Conservation (phyloP, 306 rosid genomes). For the Datisca glomerata region DNA sequence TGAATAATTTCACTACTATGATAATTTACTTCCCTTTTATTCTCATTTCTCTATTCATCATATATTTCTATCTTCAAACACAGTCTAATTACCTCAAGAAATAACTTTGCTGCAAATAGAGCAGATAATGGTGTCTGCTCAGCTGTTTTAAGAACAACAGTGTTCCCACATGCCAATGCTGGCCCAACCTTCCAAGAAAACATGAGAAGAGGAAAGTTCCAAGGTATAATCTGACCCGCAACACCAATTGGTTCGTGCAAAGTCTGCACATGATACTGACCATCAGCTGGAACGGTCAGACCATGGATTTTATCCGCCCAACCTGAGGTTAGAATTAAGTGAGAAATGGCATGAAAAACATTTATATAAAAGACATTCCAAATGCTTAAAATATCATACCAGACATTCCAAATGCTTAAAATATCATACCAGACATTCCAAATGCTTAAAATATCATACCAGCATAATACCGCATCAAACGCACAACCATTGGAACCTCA, state of each 20-base stretch:
- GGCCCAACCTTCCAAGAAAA: conserved; percentile 91
- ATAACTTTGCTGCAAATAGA: conserved; percentile 41
- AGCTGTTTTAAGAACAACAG: conserved; percentile 71
- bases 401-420: too few relatives aligned
- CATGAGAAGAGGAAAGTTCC: conserved; percentile 96
- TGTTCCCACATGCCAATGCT: conserved; percentile 85
- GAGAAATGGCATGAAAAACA: too few relatives aligned
- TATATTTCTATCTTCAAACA: too few relatives aligned
- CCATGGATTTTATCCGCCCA: conserved; percentile 98
- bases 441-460: conserved; percentile 44
- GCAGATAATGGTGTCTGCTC: conserved; percentile 97
- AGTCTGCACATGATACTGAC: conserved; percentile 57
- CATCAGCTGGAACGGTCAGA: conserved; percentile 77
- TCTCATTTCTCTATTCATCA: too few relatives aligned
- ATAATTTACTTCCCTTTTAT: too few relatives aligned
- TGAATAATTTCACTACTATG: too few relatives aligned
- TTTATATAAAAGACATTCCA: too few relatives aligned
- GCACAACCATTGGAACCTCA: conserved; percentile 65
- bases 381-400: too few relatives aligned
- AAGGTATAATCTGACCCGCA: conserved; percentile 91
- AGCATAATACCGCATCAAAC: conserved; percentile 66
- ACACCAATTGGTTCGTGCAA: conserved; percentile 96
- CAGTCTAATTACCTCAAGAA: conserved; percentile 63
- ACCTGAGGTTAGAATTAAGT: conserved; percentile 37
- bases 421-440: too few relatives aligned